These are phyloP conservation scores for Eucalyptus sp. DNA, from an alignment of 345 rosid genomes.

Conservation along the genomic window DNA sequence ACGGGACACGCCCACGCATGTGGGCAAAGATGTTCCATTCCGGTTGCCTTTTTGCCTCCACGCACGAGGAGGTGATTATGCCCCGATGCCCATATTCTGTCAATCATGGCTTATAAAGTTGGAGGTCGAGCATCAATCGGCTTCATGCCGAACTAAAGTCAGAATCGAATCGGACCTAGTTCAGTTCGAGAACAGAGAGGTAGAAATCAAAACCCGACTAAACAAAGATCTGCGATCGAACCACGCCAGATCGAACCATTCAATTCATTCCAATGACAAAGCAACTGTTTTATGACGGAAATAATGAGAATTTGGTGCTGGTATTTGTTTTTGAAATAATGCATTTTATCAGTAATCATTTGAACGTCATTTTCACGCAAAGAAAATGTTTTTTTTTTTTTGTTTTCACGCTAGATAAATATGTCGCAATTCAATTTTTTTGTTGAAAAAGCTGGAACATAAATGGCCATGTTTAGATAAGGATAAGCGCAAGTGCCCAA, in stretches of 20 bases:
- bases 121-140: not conserved
- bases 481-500: not conserved
- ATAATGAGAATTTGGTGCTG: not conserved
- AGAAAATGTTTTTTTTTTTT: not conserved
- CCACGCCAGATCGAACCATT: accelerated
- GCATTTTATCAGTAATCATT: not conserved
- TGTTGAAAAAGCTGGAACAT: not conserved
- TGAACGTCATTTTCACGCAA: not conserved
- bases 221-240: not conserved
- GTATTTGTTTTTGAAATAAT: not conserved
- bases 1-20: not conserved
- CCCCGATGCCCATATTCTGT: not conserved
- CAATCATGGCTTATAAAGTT: not conserved
- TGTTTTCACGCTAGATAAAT: not conserved
- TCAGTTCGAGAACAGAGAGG: not conserved
- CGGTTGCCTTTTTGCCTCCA: not conserved
- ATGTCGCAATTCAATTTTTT: not conserved
- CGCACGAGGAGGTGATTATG: not conserved
- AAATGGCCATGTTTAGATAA: not conserved
- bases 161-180: not conserved
- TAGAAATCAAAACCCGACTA: not conserved
- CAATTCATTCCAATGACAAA: not conserved
- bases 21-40: not conserved
- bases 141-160: not conserved
- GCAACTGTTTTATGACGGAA: accelerated